phyloP scores from a whole-genome alignment of 2,329 filamentous ascomycete genomes.

The Talaromyces sp. region DNA sequence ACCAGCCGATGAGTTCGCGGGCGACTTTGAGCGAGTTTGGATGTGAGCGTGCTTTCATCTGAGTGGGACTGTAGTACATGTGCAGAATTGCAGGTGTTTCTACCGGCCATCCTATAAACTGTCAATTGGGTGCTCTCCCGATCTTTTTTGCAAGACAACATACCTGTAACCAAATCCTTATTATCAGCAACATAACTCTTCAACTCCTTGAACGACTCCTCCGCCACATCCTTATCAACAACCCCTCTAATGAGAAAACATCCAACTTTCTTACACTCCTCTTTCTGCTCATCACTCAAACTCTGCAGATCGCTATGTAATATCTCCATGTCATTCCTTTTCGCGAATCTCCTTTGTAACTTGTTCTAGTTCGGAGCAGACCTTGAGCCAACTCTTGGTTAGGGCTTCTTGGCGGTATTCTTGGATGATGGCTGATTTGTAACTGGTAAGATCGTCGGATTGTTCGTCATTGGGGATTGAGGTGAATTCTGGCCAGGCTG shows the following conservation, averaged over 20 bases:
- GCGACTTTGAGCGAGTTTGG: background rate
- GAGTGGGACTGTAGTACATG: background rate
- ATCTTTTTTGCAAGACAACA: background rate
- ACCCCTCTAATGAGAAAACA: background rate
- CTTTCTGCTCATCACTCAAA: background rate
- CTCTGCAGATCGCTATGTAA: background rate
- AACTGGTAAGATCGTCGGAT: background rate
- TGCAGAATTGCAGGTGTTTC: background rate
- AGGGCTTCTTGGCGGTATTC: background rate
- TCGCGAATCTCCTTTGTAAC: background rate
- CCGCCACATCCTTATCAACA: background rate
- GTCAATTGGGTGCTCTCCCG: background rate
- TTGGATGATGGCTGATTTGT: background rate
- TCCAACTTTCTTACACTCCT: background rate
- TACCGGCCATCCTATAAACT: background rate
- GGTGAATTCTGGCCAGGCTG: background rate
- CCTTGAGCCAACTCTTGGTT: background rate
- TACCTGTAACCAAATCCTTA: background rate
- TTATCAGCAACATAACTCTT: background rate
- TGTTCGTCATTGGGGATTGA: background rate
- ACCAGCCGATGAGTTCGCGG: background rate
- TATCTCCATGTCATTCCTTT: background rate
- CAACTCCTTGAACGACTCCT: background rate
- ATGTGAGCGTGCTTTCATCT: background rate
- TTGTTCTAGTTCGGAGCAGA: background rate